Conservation (phyloP, 2,329 filamentous ascomycete genomes). For the Nemania abortiva region DNA sequence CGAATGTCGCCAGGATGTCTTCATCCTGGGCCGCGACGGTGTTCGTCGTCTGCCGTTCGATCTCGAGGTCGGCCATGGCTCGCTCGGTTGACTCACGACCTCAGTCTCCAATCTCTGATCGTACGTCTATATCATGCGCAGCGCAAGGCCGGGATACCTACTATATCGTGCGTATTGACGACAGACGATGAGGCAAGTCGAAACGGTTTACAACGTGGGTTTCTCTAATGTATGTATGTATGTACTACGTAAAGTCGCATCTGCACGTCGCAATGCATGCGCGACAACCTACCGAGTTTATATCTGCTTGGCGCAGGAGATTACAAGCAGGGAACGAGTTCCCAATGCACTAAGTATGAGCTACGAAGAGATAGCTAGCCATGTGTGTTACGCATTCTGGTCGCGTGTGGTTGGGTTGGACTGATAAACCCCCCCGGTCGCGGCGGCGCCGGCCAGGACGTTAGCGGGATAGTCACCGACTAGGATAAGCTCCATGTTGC, state of each 20-base stretch:
- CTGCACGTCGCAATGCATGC: not conserved
- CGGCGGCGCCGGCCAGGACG: not conserved
- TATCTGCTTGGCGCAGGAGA: constrained; percentile 10
- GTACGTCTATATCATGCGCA: constrained; percentile 1
- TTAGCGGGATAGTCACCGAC: not conserved
- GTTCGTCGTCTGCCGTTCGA: constrained; percentile 47
- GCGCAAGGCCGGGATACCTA: not conserved
- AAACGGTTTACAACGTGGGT: not conserved
- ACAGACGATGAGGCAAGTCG: not conserved
- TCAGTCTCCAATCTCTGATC: not conserved
- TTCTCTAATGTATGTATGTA: not conserved
- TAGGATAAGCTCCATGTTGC: constrained; percentile 18
- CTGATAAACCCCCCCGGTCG: not conserved
- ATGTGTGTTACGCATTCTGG: not conserved
- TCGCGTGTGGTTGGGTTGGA: constrained; percentile 2
- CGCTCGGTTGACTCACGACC: not conserved
- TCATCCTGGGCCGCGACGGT: constrained; percentile 58
- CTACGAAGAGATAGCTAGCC: not conserved
- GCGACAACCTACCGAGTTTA: not conserved
- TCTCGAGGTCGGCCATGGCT: constrained; percentile 34
- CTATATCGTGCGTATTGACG: not conserved
- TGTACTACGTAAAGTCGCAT: too few species aligned
- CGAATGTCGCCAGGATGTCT: constrained; percentile 65
- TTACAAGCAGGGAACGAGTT: not conserved
- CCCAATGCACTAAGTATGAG: not conserved